These are phyloP conservation scores for Moniliophthora roreri DNA, from an alignment of 1,284 basidiomycete species.

Conservation along the genomic window DNA sequence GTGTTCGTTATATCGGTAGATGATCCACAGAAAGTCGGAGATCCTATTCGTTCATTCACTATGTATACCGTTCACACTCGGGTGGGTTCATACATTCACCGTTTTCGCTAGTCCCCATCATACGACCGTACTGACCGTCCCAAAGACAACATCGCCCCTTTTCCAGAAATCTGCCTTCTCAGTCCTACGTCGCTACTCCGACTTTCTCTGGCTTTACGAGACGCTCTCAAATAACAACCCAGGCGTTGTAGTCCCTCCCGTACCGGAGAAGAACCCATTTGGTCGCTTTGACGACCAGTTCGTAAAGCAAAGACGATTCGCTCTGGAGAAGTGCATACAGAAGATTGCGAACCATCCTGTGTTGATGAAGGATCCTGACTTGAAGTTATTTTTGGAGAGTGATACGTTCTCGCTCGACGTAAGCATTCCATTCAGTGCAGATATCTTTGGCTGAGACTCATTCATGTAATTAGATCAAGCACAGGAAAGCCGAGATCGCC, in stretches of 20 bases:
- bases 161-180: conserved; percentile 84
- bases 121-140: conserved; percentile 7
- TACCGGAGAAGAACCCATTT: conserved; percentile 93
- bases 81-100: conserved; percentile 39
- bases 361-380: conserved; percentile 78
- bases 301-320: conserved; percentile 79
- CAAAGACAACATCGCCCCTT: conserved; percentile 78
- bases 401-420: conserved; percentile 85
- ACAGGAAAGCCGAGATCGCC: conserved; percentile 74
- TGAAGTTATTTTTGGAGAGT: conserved; percentile 86
- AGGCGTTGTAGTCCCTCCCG: conserved; percentile 95
- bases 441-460: neutral
- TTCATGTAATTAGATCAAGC: conserved; percentile 67
- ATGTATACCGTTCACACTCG: conserved; percentile 93
- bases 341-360: conserved; percentile 90
- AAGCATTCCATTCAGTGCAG: conserved; percentile 23
- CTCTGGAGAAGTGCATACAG: conserved; percentile 86
- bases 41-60: conserved; percentile 88
- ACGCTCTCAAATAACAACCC: conserved; percentile 90
- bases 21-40: conserved; percentile 92
- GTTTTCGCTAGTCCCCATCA: conserved; percentile 1
- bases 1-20: conserved; percentile 83
- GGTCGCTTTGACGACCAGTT: conserved; percentile 90
- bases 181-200: conserved; percentile 92
- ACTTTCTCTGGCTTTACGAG: conserved; percentile 97